These are phyloP conservation scores for Wallacemonas rigidus DNA, from an alignment of 208 protist genomes.

Conservation along the genomic window DNA sequence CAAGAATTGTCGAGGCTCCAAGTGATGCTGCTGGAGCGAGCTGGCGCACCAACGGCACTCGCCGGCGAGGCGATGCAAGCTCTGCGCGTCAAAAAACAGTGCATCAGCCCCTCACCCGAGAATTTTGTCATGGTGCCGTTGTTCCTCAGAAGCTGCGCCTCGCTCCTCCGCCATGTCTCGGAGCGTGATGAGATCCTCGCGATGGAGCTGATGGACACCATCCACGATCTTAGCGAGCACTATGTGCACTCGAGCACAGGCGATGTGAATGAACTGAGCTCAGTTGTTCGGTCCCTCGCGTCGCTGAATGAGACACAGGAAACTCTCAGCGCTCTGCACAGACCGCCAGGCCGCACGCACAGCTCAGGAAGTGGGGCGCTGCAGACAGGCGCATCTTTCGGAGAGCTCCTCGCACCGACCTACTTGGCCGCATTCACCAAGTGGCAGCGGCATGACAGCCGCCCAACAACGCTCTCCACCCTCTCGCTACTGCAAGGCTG, in stretches of 20 bases:
- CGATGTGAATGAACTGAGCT: constrained; percentile 66
- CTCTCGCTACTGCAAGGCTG: constrained; percentile 68
- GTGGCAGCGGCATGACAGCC: constrained; percentile 45
- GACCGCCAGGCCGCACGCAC: background rate
- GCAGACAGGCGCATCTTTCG: constrained; percentile 18
- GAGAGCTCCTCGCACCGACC: constrained; percentile 27
- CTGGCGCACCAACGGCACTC: constrained; percentile 43
- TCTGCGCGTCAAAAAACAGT: constrained; percentile 36
- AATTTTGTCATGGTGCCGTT: constrained; percentile 44
- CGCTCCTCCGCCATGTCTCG: constrained; percentile 46
- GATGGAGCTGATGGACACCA: constrained; percentile 46
- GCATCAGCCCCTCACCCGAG: constrained; percentile 18
- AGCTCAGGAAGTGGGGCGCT: background rate
- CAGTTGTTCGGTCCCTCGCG: constrained; percentile 63
- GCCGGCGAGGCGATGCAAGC: constrained; percentile 49
- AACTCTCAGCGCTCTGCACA: constrained; percentile 7
- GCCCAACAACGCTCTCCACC: constrained; percentile 47
- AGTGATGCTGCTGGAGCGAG: constrained; percentile 67
- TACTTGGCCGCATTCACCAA: constrained; percentile 53
- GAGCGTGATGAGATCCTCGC: constrained; percentile 32
- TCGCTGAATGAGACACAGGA: constrained; percentile 36
- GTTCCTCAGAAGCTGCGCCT: constrained; percentile 67
- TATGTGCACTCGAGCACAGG: constrained; percentile 44
- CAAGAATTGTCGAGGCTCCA: constrained; percentile 78
- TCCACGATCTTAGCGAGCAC: constrained; percentile 33